Percentiles rank a stretch among this genome's conserved stretches.
Evolutionary conservation across 306 rosid species (phyloP).

Genomic region (Dalbergia cultrata): DNA sequence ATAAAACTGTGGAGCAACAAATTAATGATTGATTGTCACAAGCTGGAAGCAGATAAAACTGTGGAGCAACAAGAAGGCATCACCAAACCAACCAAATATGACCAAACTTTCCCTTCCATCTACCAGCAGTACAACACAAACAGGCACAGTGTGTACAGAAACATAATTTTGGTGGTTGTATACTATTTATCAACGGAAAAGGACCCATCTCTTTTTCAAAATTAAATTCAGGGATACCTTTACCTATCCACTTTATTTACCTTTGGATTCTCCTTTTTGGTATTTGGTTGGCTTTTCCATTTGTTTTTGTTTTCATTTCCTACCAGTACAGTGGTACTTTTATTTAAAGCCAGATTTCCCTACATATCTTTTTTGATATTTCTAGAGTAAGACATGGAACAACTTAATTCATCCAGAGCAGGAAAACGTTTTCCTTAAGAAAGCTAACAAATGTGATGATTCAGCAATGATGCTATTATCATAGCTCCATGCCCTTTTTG

Average conservation of each 20-base stretch:
- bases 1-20: constrained; percentile 36
- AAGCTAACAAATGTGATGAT: constrained; percentile 49
- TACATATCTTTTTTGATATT: constrained; percentile 22
- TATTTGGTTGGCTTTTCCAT: constrained; percentile 41
- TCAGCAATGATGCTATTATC: constrained; percentile 67
- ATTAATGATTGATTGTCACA: constrained; percentile 53
- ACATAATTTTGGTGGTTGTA: constrained; percentile 50
- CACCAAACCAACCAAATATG: constrained; percentile 61
- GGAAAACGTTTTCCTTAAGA: constrained; percentile 43
- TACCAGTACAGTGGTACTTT: constrained; percentile 17
- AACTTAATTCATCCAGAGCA: constrained; percentile 43
- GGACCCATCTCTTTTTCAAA: constrained; percentile 23
- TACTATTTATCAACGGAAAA: constrained; percentile 45
- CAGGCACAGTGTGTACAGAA: constrained; percentile 27
- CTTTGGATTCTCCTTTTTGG: constrained; percentile 59
- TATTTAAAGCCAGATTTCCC: constrained; percentile 37
- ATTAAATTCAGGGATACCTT: constrained; percentile 47
- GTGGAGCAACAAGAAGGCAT: constrained; percentile 39
- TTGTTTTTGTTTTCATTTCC: constrained; percentile 38
- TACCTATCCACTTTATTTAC: constrained; percentile 47
- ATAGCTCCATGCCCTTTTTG: constrained; percentile 43
- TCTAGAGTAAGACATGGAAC: constrained; percentile 41
- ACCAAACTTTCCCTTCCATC: constrained; percentile 58
- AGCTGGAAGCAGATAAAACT: constrained; percentile 47
- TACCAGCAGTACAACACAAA: constrained; percentile 57